Conservation (phyloP, 306 rosid genomes). For the Gastrolobium villosum region DNA sequence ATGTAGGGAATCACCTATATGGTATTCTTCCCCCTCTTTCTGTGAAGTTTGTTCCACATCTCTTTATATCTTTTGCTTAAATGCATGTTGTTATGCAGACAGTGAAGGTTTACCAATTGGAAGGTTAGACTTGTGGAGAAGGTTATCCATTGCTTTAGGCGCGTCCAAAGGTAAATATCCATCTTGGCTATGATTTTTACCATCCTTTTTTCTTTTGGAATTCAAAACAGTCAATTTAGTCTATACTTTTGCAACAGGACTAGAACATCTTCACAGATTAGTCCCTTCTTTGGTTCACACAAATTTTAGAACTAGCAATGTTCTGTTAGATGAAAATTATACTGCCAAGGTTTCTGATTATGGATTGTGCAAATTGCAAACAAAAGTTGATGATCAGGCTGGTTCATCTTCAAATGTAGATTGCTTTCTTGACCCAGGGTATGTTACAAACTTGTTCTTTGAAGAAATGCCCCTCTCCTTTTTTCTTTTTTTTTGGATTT, state of each 20-base stretch:
- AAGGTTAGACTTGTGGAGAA: constrained; percentile 62
- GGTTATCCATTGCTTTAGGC: constrained; percentile 72
- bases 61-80: constrained; percentile 1
- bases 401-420: constrained; percentile 68
- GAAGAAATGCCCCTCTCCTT: neutral
- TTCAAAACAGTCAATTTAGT: constrained; percentile 11
- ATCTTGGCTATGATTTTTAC: neutral
- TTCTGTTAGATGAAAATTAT: constrained; percentile 68
- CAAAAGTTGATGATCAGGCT: constrained; percentile 50
- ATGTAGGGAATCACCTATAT: constrained; percentile 74
- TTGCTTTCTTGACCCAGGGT: constrained; percentile 77
- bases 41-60: constrained; percentile 26
- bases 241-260: constrained; percentile 55
- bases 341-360: constrained; percentile 75
- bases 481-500: constrained; percentile 16
- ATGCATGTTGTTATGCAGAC: constrained; percentile 58
- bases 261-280: constrained; percentile 73
- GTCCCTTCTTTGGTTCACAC: constrained; percentile 76
- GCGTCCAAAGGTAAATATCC: constrained; percentile 74
- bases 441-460: constrained; percentile 45
- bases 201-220: constrained; percentile 7
- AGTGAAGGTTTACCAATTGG: constrained; percentile 72
- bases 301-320: constrained; percentile 73
- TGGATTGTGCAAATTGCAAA: constrained; percentile 64
- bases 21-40: constrained; percentile 56